Percentiles rank a stretch among this genome's conserved stretches.
These are phyloP conservation scores for Sphaceloma murrayae DNA, from an alignment of 2,329 filamentous ascomycete genomes.

Conservation along the genomic window DNA sequence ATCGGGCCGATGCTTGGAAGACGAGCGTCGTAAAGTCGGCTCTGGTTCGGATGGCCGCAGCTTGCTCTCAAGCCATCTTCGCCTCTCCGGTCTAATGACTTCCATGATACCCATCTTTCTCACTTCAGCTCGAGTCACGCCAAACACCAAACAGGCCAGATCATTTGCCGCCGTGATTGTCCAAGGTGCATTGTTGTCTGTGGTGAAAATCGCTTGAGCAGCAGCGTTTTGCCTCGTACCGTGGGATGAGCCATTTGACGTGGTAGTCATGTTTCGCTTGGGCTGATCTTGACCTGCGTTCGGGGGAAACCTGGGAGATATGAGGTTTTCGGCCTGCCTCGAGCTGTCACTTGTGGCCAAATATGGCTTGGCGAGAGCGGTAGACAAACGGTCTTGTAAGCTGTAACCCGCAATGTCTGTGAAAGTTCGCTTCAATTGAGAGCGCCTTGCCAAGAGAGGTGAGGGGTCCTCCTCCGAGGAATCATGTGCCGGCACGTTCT, in stretches of 20 bases:
- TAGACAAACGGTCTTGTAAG: slow-evolving; percentile 73
- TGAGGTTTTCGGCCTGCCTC: slow-evolving; percentile 26
- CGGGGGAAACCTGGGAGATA: slow-evolving; percentile 22
- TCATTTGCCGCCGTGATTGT: slow-evolving; percentile 96
- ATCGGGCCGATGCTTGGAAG: neutral
- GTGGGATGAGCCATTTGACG: slow-evolving; percentile 46
- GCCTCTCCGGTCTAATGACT: slow-evolving; percentile 80
- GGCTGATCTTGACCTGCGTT: slow-evolving; percentile 20
- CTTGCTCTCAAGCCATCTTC: slow-evolving; percentile 83
- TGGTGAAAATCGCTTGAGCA: slow-evolving; percentile 94
- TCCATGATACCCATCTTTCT: slow-evolving; percentile 91
- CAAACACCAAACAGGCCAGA: slow-evolving; percentile 92
- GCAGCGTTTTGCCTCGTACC: slow-evolving; percentile 82
- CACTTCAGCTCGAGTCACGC: slow-evolving; percentile 93
- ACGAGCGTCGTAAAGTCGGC: slow-evolving; percentile 1
- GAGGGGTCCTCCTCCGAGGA: slow-evolving; percentile 17
- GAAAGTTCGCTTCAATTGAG: slow-evolving; percentile 66
- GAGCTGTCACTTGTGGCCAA: slow-evolving; percentile 37
- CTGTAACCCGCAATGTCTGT: slow-evolving; percentile 70
- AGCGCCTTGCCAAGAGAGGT: slow-evolving; percentile 19
- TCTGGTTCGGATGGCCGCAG: slow-evolving; percentile 36
- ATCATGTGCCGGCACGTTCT: slow-evolving; percentile 3
- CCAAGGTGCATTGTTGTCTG: slow-evolving; percentile 82
- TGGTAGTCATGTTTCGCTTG: slow-evolving; percentile 27
- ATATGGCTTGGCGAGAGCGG: slow-evolving; percentile 77